Base-by-base conservation (phyloP, 164 flowering plant species). In the Tinospora cordifolia region DNA sequence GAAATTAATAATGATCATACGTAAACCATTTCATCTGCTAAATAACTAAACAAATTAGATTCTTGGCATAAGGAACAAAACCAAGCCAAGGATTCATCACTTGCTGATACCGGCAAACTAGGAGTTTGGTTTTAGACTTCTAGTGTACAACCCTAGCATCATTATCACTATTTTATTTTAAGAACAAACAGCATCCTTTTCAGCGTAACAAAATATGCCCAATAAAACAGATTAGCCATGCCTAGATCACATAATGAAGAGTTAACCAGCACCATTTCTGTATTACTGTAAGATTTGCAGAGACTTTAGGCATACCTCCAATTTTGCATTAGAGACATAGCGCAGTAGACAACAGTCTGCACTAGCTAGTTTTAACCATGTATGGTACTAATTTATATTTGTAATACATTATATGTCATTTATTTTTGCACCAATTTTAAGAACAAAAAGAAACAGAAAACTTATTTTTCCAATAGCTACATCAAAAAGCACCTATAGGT, bases 401-500 rank as follows among this genome's bases (percentile, higher is more conserved):
- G 9, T 54, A 44, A 44, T 41, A 41, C 12, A 14, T 44, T 41
- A 41, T 44, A 14, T 44, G 0, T 44, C 47, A 9, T 44, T 44
- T 2, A 2, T 19, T 54, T 54, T 54, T 51, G 59, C 60, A 54
- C 60, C 21, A 21, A 22, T 7, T 54, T 54, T 54, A 19, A 19
- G 9, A n/a, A 19, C 0, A 54, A 51, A 54, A n/a, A 8, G 25
- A 5, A 17, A 12, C 1, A 54, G 8, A 54, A 54, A 8, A 54
- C 5, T 51, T 5, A 21, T 21, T 19, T 21, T 19, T n/a, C 7
- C 3, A 22, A 54, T 9, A 54, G 24, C 21, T 54, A 1, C 7
- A 54, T 54, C 21, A 54, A 54, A 44, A 9, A 9, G 14, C 7
- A n/a, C 22, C 36, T 62, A 51, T 83, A n/a, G n/a, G n/a, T n/a